These are phyloP conservation scores for Alternaria rosae DNA, from an alignment of 2,329 filamentous ascomycete species.

Conservation along the genomic window DNA sequence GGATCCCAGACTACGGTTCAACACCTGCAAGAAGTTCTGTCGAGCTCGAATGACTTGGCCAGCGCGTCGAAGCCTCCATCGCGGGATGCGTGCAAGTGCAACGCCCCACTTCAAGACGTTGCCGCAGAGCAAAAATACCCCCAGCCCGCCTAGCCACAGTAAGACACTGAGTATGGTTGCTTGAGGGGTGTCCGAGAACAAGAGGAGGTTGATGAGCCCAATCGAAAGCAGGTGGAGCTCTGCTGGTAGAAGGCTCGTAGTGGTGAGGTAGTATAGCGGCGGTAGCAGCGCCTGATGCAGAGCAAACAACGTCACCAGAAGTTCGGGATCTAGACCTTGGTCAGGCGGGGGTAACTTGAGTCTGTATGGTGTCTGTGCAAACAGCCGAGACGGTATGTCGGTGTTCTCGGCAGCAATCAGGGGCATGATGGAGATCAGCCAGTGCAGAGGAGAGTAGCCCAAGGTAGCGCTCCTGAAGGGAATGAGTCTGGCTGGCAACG, in stretches of 20 bases:
- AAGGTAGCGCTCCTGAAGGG: constrained; percentile 66
- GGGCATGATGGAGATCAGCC: constrained; percentile 77
- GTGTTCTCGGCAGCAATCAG: constrained; percentile 62
- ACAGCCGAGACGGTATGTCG: constrained; percentile 43
- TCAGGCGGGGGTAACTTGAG: constrained; percentile 41
- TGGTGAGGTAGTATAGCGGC: constrained; percentile 80
- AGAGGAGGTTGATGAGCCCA: constrained; percentile 79
- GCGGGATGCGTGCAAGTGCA: constrained; percentile 83
- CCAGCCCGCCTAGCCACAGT: constrained; percentile 70
- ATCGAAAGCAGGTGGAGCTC: constrained; percentile 89
- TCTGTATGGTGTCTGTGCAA: constrained; percentile 46
- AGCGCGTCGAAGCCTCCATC: constrained; percentile 81
- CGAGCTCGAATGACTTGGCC: constrained; percentile 53
- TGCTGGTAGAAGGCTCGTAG: constrained; percentile 84
- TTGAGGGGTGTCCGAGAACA: constrained; percentile 73
- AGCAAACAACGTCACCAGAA: constrained; percentile 74
- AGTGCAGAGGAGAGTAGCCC: constrained; percentile 74
- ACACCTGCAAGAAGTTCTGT: constrained; percentile 53
- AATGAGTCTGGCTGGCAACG: constrained; percentile 76
- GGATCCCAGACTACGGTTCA: constrained; percentile 48
- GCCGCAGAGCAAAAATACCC: constrained; percentile 75
- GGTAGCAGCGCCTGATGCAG: constrained; percentile 80
- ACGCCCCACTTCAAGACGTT: constrained; percentile 84
- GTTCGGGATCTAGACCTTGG: constrained; percentile 61
- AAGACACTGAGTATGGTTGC: constrained; percentile 53